phyloP scores from a whole-genome alignment of 2,329 filamentous ascomycete species.

The Aphanoascus verrucosus region DNA sequence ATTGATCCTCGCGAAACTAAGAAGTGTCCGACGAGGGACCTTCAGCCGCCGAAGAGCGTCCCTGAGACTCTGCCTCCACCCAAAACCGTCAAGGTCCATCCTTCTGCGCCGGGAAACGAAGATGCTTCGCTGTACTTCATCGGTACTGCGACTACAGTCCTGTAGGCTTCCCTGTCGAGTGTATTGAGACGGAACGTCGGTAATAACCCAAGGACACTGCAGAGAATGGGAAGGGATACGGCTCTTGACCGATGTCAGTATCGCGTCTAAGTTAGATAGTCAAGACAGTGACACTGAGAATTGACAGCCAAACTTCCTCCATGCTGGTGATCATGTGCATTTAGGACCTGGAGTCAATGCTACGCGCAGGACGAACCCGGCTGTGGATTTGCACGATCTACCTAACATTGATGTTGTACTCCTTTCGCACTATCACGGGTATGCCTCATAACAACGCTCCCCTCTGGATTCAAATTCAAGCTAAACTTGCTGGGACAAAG shows the following conservation, averaged over 20 bases:
- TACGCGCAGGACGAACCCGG: conserved; percentile 47
- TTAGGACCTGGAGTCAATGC: conserved; percentile 50
- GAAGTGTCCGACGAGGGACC: conserved; percentile 32
- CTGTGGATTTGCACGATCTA: conserved; percentile 49
- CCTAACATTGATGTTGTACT: conserved; percentile 51
- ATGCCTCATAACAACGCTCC: conserved; percentile 6
- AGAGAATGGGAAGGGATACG: conserved; percentile 34
- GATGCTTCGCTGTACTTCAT: conserved; percentile 33
- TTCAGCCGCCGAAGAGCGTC: conserved; percentile 18
- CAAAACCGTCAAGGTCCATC: conserved; percentile 38
- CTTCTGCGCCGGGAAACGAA: conserved; percentile 24
- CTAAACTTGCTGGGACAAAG: conserved; percentile 12
- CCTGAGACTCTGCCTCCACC: conserved; percentile 33
- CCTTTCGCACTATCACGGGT: conserved; percentile 54
- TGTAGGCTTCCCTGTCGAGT: conserved; percentile 18
- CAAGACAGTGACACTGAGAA: background rate
- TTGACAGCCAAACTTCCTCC: conserved; percentile 52
- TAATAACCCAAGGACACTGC: conserved; percentile 1
- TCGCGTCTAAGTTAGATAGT: background rate
- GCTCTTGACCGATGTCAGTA: conserved; percentile 31
- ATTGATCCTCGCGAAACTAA: conserved; percentile 32
- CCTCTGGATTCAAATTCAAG: background rate
- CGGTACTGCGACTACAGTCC: conserved; percentile 32
- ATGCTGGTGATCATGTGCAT: conserved; percentile 55
- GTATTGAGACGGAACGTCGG: background rate